Evolutionary conservation across 2,329 filamentous ascomycete species (phyloP).

Genomic region (Pseudocercospora ulei): DNA sequence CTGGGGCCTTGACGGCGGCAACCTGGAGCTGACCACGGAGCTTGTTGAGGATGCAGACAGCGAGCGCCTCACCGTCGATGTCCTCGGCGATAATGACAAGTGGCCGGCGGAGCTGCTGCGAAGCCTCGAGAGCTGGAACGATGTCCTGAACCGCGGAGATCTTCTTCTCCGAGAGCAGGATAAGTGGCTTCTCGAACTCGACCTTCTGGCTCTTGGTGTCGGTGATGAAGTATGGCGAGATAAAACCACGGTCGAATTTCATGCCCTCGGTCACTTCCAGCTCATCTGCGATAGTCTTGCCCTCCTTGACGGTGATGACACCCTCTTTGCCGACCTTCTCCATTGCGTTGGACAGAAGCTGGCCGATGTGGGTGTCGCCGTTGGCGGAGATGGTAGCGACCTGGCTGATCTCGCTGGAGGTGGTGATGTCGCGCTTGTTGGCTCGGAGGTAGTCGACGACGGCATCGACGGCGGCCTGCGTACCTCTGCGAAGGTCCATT

Average conservation of each 20-base stretch:
- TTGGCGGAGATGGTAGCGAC: slow-evolving; percentile 98
- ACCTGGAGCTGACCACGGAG: slow-evolving; percentile 98
- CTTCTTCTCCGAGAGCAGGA: slow-evolving; percentile 99
- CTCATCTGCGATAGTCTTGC: slow-evolving; percentile 96
- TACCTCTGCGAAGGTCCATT: slow-evolving; percentile 95
- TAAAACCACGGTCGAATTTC: slow-evolving; percentile 98
- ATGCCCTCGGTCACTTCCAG: slow-evolving; percentile 98
- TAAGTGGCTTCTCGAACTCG: slow-evolving; percentile 98
- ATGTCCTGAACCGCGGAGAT: slow-evolving; percentile 99
- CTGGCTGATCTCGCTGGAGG: slow-evolving; percentile 91
- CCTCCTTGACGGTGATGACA: slow-evolving; percentile 99
- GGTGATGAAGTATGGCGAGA: slow-evolving; percentile 99
- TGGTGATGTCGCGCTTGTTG: slow-evolving; percentile 98
- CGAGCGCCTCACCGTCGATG: slow-evolving; percentile 95
- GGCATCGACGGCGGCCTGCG: slow-evolving; percentile 88
- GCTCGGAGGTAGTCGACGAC: slow-evolving; percentile 88
- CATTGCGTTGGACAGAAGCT: slow-evolving; percentile 96
- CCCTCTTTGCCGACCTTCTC: slow-evolving; percentile 99
- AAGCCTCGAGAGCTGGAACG: slow-evolving; percentile 92
- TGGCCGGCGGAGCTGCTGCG: slow-evolving; percentile 86
- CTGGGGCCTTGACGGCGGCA: slow-evolving; percentile 94
- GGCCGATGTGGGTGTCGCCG: slow-evolving; percentile 87
- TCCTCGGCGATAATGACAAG: slow-evolving; percentile 98
- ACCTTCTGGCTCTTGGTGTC: slow-evolving; percentile 98
- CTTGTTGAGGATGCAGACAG: slow-evolving; percentile 99